Conservation (phyloP, 202 grass and related monocot species). For the Schoenoplectus triqueter region DNA sequence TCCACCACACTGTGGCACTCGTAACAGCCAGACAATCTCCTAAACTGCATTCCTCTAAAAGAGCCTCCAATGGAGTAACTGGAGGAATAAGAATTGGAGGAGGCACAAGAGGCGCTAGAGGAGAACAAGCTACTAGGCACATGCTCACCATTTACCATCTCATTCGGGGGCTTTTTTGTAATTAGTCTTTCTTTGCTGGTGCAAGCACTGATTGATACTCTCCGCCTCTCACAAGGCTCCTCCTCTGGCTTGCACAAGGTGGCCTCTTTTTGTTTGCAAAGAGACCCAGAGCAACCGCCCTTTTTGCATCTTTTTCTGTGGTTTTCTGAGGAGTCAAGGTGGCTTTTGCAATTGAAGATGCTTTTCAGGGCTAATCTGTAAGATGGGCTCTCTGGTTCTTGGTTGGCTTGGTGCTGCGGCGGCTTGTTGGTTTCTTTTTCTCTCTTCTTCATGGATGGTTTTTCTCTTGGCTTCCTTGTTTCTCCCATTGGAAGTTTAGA, state of each 20-base stretch:
- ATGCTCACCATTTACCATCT: constrained; percentile 18
- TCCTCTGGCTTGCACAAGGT: constrained; percentile 45
- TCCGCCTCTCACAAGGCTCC: constrained; percentile 36
- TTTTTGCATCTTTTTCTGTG: constrained; percentile 44
- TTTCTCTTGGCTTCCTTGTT: constrained; percentile 39
- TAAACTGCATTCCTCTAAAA: constrained; percentile 73
- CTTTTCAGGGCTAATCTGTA: constrained; percentile 74
- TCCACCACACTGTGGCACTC: constrained; percentile 92
- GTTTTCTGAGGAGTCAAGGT: constrained; percentile 43
- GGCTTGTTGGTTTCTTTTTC: constrained; percentile 38
- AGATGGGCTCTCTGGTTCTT: constrained; percentile 64
- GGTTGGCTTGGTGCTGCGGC: not conserved
- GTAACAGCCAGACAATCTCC: constrained; percentile 82
- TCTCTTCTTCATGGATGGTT: constrained; percentile 37
- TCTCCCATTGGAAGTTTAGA: constrained; percentile 31
- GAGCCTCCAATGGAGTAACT: constrained; percentile 48
- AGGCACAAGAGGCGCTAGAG: constrained; percentile 28
- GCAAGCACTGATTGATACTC: constrained; percentile 60
- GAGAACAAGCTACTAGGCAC: constrained; percentile 30
- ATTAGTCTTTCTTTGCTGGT: constrained; percentile 54
- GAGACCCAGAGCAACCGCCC: constrained; percentile 60
- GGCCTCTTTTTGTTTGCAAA: constrained; percentile 57
- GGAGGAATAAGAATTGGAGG: constrained; percentile 61
- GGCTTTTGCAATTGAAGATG: constrained; percentile 74
- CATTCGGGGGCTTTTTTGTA: constrained; percentile 54